Evolutionary conservation across 2,329 filamentous ascomycete species (phyloP).

Genomic region (Talaromyces funiculosus): DNA sequence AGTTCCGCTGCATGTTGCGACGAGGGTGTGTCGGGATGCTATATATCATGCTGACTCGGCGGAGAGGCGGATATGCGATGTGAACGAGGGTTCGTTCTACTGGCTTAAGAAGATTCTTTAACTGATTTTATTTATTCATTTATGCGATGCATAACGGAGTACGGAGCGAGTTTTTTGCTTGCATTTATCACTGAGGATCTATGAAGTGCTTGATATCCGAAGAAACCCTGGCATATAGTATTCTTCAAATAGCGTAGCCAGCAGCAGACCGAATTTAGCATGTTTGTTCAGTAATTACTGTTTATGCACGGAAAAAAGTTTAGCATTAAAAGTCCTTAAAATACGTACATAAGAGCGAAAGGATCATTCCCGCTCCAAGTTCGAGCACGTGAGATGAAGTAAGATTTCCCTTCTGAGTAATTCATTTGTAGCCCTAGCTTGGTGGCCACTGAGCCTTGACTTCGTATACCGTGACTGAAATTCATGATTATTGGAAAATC

Average conservation of each 20-base stretch:
- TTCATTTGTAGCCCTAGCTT: not conserved
- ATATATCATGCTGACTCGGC: not conserved
- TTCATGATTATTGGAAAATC: no score
- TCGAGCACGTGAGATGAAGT: not conserved
- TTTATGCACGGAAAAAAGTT: not conserved
- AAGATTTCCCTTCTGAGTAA: not conserved
- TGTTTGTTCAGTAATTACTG: not conserved
- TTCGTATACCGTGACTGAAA: no score
- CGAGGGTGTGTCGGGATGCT: conserved; percentile 1
- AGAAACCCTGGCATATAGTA: not conserved
- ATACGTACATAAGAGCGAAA: not conserved
- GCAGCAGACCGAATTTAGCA: not conserved
- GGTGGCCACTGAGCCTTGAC: not conserved
- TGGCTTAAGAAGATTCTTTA: conserved; percentile 11
- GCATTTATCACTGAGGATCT: not conserved
- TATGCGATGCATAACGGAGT: not conserved
- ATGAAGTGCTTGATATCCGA: not conserved
- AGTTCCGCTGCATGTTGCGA: not conserved
- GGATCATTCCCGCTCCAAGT: not conserved
- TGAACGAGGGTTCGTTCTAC: not conserved
- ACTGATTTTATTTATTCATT: not conserved
- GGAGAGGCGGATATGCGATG: conserved; percentile 4
- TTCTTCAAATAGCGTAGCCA: not conserved
- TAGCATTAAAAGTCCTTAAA: not conserved
- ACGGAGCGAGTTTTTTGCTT: not conserved